Conservation (phyloP, 345 rosid species). For the Moricandia moricandioides region DNA sequence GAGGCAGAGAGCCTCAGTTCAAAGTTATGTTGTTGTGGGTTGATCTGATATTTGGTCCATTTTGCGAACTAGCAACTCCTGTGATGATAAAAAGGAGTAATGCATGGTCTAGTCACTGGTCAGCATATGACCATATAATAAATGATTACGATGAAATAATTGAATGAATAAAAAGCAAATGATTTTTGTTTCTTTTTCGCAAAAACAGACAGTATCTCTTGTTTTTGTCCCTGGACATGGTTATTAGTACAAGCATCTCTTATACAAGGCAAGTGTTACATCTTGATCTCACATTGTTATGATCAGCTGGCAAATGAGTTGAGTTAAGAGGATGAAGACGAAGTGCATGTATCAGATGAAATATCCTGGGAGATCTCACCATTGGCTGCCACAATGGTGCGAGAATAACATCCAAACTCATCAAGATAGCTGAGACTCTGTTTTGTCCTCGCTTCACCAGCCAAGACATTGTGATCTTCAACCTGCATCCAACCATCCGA, state of each 20-base stretch:
- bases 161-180: slow-evolving; percentile 43
- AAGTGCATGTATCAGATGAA: slow-evolving; percentile 45
- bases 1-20: slow-evolving; percentile 26
- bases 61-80: neutral
- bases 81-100: neutral
- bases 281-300: slow-evolving; percentile 10
- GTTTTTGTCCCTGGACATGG: slow-evolving; percentile 11
- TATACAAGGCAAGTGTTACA: slow-evolving; percentile 13
- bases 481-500: slow-evolving; percentile 83
- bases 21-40: slow-evolving; percentile 34
- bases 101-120: neutral
- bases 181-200: neutral
- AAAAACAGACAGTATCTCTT: neutral
- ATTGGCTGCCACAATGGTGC: slow-evolving; percentile 39
- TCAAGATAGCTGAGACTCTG: slow-evolving; percentile 51
- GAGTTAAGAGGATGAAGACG: slow-evolving; percentile 22
- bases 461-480: slow-evolving; percentile 60
- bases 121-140: slow-evolving; percentile 27
- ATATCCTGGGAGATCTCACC: slow-evolving; percentile 47
- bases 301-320: neutral
- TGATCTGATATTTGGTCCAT: slow-evolving; percentile 3
- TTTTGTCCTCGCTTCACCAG: slow-evolving; percentile 50
- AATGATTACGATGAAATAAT: slow-evolving; percentile 49
- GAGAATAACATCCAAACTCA: slow-evolving; percentile 49
- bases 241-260: slow-evolving; percentile 19